Base-by-base conservation (phyloP, 441 rosid species). In the Capsella rubella region DNA sequence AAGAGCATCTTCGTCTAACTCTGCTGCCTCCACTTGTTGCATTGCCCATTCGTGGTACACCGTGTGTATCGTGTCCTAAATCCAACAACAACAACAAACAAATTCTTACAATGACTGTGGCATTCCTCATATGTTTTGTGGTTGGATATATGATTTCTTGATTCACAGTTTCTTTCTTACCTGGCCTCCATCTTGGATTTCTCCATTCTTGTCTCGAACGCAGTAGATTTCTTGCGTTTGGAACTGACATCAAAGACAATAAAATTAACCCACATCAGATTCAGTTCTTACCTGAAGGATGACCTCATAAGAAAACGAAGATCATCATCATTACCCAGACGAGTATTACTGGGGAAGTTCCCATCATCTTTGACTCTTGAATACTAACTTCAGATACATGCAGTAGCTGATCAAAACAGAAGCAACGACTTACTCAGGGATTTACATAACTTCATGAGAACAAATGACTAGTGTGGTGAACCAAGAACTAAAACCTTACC, bases 311-410 rank as follows among this genome's bases (percentile, higher is more conserved):
- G 31, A 32, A 14, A 35, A 27, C n/a, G 31, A 45, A 72, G 18
- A 78, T 67, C 59, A 45, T 2, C 25, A 21, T 21, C 25, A 21
- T 71, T 89, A 92, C 99, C 64, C 84, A 88, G 8, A 87, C 88
- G 35, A 90, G 81, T 67, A 95, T 95, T 54, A 82, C 81, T 0
- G 98, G 99, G 8, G 91, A 84, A 46, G 82, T 83, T 80, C 98
- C 97, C 97, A 95, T 86, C 97, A 90, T 89, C 85, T 89, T 95
- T 61, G 85, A 87, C 76, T 92, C 96, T 74, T 85, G 78, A 37
- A 95, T 88, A 63, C 86, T 89, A 66, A 89, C 88, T 1, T 90
- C 97, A 46, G 96, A 95, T 69, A 90, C 79, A 76, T 90, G 96
- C 34, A 95, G 87, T 81, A 95, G 86, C 97, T 95, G 56, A 25